Evolutionary conservation across 331 rosid genomes (phyloP), one percentile per base, ranked within the genome.

Genomic region (Quercus lobata): DNA sequence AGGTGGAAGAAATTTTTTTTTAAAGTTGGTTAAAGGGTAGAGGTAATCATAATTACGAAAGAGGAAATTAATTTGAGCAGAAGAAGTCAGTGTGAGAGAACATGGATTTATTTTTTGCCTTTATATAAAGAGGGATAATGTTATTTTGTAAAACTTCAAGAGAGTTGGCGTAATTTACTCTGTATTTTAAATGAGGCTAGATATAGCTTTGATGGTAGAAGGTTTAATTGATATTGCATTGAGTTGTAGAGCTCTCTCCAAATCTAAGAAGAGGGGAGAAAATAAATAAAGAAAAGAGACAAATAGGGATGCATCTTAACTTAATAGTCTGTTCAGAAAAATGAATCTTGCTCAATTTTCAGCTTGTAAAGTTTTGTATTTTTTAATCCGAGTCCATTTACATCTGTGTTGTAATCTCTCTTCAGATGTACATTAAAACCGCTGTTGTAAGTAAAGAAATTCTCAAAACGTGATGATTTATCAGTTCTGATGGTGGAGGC

Each of bases 161-260:
- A 41, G 49, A 41, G 49, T 41, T 41, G 11, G 49, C 0, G 49
- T 41, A 41, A 41, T 41, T 41, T 8, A 0, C n/a, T 29, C 5
- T 1, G 9, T 17, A 27, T 32, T 65, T 65, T 32, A 65, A 17
- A 15, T 32, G 71, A 44, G 46, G 76, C 65, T 57, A 19, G 62
- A 35, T 63, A 24, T 77, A 77, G 61, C 74, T 73, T 30, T n/a
- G 27, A 68, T 72, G 63, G 57, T 55, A 46, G 55, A 27, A 32
- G 7, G 22, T n/a, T 69, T 56, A 14, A 55, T 29, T 57, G 19
- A 69, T 61, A 12, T 9, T 81, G 78, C 81, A 30, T 65, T 10
- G 44, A 65, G 44, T 65, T 65, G 22, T 65, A 0, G 7, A 30
- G 8, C 17, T 62, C 37, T 16, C 37, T 32, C 25, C 53, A 34